Conservation (phyloP, 78 protist genomes). For the Dictyostelium brefeldianum region DNA sequence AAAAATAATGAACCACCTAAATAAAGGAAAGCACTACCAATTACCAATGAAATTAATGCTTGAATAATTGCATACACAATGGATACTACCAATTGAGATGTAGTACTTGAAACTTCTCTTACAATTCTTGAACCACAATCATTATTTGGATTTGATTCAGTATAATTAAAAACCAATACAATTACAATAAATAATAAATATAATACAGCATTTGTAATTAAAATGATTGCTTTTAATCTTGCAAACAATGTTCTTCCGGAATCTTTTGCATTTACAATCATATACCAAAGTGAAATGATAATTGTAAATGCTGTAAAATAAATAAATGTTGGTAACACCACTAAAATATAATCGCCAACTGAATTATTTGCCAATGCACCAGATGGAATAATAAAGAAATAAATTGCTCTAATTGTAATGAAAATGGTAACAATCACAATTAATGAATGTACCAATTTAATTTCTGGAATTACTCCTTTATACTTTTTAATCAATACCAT, state of each 20-base stretch:
- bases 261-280: conserved; percentile 3
- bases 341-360: conserved; percentile 45
- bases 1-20: conserved; percentile 24
- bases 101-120: conserved; percentile 5
- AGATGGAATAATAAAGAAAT: conserved; percentile 47
- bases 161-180: conserved; percentile 39
- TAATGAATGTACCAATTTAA: conserved; percentile 38
- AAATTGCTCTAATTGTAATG: conserved; percentile 10
- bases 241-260: background rate
- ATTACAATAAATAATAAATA: conserved; percentile 33
- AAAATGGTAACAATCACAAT: conserved; percentile 20
- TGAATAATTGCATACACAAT: conserved; percentile 60
- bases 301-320: conserved; percentile 53
- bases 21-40: conserved; percentile 52
- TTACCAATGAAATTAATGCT: conserved; percentile 34
- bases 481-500: background rate
- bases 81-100: conserved; percentile 18
- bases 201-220: background rate
- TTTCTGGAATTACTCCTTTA: background rate
- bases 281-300: conserved; percentile 33
- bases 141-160: background rate
- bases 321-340: conserved; percentile 57
- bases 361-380: conserved; percentile 11
- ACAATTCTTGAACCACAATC: conserved; percentile 42
- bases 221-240: background rate